Conservation (phyloP, 768 basidiomycete species). For the Mrakia gelida region DNA sequence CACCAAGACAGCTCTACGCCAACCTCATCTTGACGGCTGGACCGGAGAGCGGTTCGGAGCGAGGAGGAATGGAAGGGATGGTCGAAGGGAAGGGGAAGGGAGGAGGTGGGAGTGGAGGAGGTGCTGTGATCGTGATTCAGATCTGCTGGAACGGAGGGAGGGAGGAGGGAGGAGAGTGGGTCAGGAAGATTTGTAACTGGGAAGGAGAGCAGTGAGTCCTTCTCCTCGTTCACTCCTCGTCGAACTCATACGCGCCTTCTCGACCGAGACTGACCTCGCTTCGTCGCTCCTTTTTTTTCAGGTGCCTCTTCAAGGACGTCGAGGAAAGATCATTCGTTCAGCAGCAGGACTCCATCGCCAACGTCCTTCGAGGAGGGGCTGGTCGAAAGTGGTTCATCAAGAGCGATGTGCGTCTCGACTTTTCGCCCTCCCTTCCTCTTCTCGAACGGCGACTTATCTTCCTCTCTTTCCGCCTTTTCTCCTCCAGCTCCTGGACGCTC, state of each 20-base stretch:
- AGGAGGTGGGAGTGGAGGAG: conserved; percentile 56
- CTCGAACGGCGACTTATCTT: conserved; percentile 49
- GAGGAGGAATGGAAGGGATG: conserved; percentile 2
- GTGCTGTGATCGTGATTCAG: conserved; percentile 78
- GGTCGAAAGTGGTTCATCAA: conserved; percentile 55
- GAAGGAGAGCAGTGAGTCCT: conserved; percentile 58
- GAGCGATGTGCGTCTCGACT: conserved; percentile 4
- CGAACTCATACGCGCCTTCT: neutral
- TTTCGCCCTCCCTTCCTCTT: conserved; percentile 4
- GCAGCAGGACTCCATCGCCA: conserved; percentile 88
- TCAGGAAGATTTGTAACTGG: conserved; percentile 80
- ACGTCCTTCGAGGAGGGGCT: conserved; percentile 66
- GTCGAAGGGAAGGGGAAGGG: conserved; percentile 46
- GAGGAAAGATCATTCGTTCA: conserved; percentile 81
- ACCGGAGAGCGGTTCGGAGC: neutral
- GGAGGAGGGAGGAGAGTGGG: conserved; percentile 68
- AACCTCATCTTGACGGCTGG: conserved; percentile 88
- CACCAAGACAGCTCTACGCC: conserved; percentile 80
- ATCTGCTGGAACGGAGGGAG: conserved; percentile 80
- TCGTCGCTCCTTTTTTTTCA: neutral
- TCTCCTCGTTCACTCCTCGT: neutral
- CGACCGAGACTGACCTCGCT: neutral
- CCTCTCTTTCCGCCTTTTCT: neutral
- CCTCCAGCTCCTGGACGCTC: conserved; percentile 63
- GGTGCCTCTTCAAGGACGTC: conserved; percentile 81